Conservation (phyloP, 129 eudicot genomes). For the Centella asiatica region DNA sequence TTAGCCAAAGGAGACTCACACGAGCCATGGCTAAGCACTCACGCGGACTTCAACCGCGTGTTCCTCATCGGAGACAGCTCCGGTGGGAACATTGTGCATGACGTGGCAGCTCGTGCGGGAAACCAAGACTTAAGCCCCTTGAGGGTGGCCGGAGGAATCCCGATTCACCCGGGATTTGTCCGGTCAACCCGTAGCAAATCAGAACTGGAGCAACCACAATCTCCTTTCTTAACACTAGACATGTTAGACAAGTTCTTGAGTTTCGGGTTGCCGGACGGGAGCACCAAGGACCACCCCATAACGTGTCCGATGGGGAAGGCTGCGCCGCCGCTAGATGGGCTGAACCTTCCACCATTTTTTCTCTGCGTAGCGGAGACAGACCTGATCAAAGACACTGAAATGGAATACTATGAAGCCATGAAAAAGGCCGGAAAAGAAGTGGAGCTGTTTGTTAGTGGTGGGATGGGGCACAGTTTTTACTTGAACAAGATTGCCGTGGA, state of each 20-base stretch:
- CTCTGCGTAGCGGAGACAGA: slow-evolving; percentile 72
- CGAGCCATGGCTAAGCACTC: slow-evolving; percentile 30
- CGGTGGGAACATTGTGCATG: slow-evolving; percentile 67
- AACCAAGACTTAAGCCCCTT: slow-evolving; percentile 27
- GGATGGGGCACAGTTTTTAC: slow-evolving; percentile 72
- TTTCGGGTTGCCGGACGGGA: slow-evolving; percentile 54
- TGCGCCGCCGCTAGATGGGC: slow-evolving; percentile 28
- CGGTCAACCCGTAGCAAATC: slow-evolving; percentile 59
- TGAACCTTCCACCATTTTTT: slow-evolving; percentile 50
- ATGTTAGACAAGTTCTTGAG: slow-evolving; percentile 70
- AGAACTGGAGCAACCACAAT: slow-evolving; percentile 54
- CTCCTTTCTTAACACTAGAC: slow-evolving; percentile 68
- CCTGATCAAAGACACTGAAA: slow-evolving; percentile 41
- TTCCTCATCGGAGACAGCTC: slow-evolving; percentile 81
- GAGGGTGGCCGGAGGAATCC: slow-evolving; percentile 56
- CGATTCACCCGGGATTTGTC: slow-evolving; percentile 62
- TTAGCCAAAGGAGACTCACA: slow-evolving; percentile 27
- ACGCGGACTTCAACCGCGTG: slow-evolving; percentile 51
- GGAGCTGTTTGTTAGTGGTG: slow-evolving; percentile 41
- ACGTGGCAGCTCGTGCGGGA: slow-evolving; percentile 58
- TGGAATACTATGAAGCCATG: slow-evolving; percentile 72
- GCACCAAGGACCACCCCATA: slow-evolving; percentile 65
- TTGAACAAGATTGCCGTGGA: slow-evolving; percentile 67
- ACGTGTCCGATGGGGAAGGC: slow-evolving; percentile 67
- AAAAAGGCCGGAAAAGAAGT: slow-evolving; percentile 44